Conservation (phyloP, 768 basidiomycete genomes). For the Chlorophyllum brunneum region DNA sequence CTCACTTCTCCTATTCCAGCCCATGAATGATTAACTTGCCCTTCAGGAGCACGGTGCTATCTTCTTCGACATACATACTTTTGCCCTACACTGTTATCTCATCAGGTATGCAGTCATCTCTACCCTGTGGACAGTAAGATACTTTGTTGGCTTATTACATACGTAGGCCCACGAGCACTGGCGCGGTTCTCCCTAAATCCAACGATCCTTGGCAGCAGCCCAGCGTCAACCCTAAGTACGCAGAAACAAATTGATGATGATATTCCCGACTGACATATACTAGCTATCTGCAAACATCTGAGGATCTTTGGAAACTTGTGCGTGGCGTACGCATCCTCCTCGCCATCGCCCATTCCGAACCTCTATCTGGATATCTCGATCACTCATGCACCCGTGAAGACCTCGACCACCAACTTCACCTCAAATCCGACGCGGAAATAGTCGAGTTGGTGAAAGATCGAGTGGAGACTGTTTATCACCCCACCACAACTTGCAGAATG, state of each 20-base stretch:
- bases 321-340: conserved; percentile 37
- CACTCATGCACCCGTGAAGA: conserved; percentile 25
- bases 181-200: conserved; percentile 35
- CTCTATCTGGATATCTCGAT: conserved; percentile 36
- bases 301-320: conserved; percentile 39
- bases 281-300: conserved; percentile 38
- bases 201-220: conserved; percentile 41
- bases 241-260: not conserved
- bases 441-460: conserved; percentile 37
- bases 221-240: conserved; percentile 41
- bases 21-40: too few relatives aligned
- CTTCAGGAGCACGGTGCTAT: conserved; percentile 35
- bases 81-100: conserved; percentile 38
- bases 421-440: conserved; percentile 38
- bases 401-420: conserved; percentile 36
- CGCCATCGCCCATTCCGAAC: conserved; percentile 36
- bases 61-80: conserved; percentile 33
- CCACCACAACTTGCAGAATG: conserved; percentile 44
- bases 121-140: not conserved
- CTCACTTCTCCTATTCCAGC: too few relatives aligned
- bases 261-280: not conserved
- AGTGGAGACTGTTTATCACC: conserved; percentile 47
- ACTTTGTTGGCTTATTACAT: not conserved
- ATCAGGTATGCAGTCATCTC: conserved; percentile 28
- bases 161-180: conserved; percentile 38